Evolutionary conservation across 495 filamentous ascomycete genomes (phyloP), one percentile per base, ranked within the genome.

Genomic region (Neurospora discreta): DNA sequence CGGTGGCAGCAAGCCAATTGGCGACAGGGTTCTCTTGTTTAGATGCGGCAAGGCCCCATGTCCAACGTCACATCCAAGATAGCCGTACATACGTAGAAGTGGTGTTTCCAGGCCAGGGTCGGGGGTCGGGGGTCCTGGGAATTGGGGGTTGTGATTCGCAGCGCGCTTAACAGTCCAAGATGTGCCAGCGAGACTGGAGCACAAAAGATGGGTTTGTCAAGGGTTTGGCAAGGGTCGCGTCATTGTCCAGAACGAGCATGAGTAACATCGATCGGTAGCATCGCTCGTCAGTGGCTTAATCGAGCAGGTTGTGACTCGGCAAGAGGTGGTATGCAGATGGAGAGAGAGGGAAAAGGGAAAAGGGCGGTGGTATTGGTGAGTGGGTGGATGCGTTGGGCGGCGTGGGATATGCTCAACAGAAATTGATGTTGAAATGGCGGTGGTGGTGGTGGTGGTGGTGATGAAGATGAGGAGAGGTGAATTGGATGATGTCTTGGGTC

Each of bases 21-120:
- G 52, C 23, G 26, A 6, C 26, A 65, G 52, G 52, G 52, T 5
- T 33, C 33, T 65, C 39, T 70, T 40, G 18, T 40, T 58, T 40
- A 44, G 23, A 70, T 70, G 69, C 69, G 69, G 39, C 38, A 44
- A 70, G 52, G 69, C 43, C 69, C 69, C 69, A 52, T 44, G 30
- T 70, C 40, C 69, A 70, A 70, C 69, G 39, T 70, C 69, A 44
- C 39, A 40, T 30, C 69, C 39, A 15, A 65, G 52, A 65, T 65
- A 33, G 52, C 52, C 33, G 33, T 36, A 36, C 33, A 5, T 36
- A 36, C 52, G 52, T 33, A 33, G 52, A 58, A 4, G 2, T 30
- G 7, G 43, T 20, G n/a, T 23, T 30, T 60, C 15, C 23, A 16
- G 52, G 52, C 5, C 52, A 60, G 52, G 52, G 26, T 65, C 52